phyloP scores from a whole-genome alignment of 2,329 filamentous ascomycete genomes.

The Colletotrichum simmondsii region DNA sequence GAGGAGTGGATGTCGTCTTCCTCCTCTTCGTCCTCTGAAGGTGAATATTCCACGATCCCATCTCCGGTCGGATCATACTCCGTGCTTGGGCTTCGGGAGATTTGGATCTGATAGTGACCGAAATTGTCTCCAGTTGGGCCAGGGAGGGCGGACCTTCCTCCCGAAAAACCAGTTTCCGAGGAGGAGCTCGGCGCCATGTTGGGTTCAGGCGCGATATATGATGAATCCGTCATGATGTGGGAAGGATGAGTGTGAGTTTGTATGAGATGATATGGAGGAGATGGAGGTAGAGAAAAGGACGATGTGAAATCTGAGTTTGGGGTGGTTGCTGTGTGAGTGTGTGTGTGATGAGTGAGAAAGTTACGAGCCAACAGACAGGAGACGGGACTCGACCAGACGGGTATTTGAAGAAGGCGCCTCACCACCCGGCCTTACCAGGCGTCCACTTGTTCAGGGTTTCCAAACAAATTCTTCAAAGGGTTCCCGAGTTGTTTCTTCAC shows the following conservation, averaged over 20 bases:
- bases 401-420: not conserved
- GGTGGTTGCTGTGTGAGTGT: not conserved
- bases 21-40: not conserved
- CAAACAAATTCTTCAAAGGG: not conserved
- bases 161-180: not conserved
- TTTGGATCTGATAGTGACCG: not conserved
- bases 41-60: not conserved
- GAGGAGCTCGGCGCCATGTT: not conserved
- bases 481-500: not conserved
- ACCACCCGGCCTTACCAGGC: not conserved
- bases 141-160: not conserved
- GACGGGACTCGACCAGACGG: not conserved
- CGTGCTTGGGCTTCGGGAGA: not conserved
- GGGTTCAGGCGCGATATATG: not conserved
- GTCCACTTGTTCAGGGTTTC: not conserved
- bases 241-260: not conserved
- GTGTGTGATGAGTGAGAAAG: not conserved
- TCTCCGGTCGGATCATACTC: not conserved
- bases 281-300: not conserved
- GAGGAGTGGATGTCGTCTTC: not conserved
- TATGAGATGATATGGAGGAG: not conserved
- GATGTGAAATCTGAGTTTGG: not conserved
- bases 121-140: not conserved
- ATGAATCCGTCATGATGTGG: not conserved
- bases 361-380: not conserved